A percentile compares a stretch with the other conserved stretches of the same genome.
Evolutionary conservation across 768 basidiomycete genomes (phyloP).

Genomic region (Nidularia pulvinata): DNA sequence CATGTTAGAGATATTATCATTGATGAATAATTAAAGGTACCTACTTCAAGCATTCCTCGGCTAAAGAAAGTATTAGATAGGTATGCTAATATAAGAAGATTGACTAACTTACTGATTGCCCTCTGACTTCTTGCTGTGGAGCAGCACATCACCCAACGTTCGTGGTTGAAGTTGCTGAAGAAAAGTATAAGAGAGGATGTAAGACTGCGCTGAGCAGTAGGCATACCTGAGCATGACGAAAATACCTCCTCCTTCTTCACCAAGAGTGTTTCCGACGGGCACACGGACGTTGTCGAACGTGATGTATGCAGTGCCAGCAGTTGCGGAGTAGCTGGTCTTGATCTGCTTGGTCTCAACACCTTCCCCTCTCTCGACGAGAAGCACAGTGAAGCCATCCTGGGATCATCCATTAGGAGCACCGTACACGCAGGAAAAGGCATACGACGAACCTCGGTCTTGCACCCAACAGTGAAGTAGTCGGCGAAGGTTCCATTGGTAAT

Average conservation of each 20-base stretch:
- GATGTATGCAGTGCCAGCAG: constrained; percentile 87
- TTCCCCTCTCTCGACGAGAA: constrained; percentile 70
- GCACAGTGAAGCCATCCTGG: constrained; percentile 72
- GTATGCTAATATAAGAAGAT: neutral
- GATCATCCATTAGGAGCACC: constrained; percentile 8
- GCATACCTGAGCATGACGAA: constrained; percentile 30
- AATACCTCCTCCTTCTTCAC: constrained; percentile 37
- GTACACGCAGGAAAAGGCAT: neutral
- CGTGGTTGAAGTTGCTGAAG: constrained; percentile 88
- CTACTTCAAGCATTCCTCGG: constrained; percentile 86
- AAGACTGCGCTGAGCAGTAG: neutral
- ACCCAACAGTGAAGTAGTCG: constrained; percentile 71
- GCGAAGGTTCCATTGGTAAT: constrained; percentile 76
- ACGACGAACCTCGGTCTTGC: constrained; percentile 51
- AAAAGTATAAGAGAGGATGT: neutral
- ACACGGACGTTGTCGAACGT: constrained; percentile 87
- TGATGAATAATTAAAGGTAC: constrained; percentile 7
- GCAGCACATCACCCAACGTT: constrained; percentile 91
- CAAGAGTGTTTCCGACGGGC: constrained; percentile 84
- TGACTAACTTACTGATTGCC: constrained; percentile 17
- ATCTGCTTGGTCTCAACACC: constrained; percentile 71
- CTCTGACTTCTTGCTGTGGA: constrained; percentile 57
- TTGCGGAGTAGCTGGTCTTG: constrained; percentile 62
- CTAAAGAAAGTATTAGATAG: constrained; percentile 18
- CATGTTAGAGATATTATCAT: neutral